Base-by-base conservation (phyloP, 1,284 basidiomycete genomes). In the Melanopsichium pennsylvanicum region DNA sequence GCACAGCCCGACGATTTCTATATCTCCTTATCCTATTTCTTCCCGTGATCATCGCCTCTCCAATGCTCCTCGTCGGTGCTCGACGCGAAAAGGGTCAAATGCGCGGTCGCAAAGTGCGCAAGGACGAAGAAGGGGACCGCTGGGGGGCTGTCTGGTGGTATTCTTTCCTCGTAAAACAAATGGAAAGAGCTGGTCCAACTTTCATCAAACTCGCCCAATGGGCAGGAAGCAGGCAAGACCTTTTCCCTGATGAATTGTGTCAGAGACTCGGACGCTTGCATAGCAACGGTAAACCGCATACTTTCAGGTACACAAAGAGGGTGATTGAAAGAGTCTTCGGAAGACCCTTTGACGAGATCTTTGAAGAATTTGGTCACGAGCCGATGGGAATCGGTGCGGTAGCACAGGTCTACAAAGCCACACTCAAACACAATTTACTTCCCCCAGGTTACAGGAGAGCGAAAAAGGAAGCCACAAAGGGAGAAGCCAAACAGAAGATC, bases 201-300 rank as follows among this genome's bases (percentile, higher is more conserved):
- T 98, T 98, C 81, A 93, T 93, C 83, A 99, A 99, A 91, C 86
- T 98, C 44, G 92, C 92, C 1, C 96, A 99, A 86, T 99, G 96
- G 96, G 96, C 96, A 1, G 96, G 91, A 5, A 94, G 93, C 23
- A 87, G 96, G 47, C 89, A 90, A 39, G 96, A 99, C 81, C 84
- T 99, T 5, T 98, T 99, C 83, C 92, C 96, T 1, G 85, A 89
- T n/a, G 82, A 87, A n/a, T 87, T 99, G 5, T 99, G 96, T 81
- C 86, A 90, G 54, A 86, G 87, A 62, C 85, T 99, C 74, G 92
- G 91, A 40, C 87, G 88, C 50, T 84, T 97, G 13, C 96, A 99
- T 80, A 97, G 94, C 3, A 90, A 87, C 70, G 93, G 90, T 55
- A 89, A 87, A 66, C 88, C 92, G 0, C 96, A 99, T 83, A 84